Evolutionary conservation across 768 basidiomycete species (phyloP).

Genomic region (Tephrocybe rancida): DNA sequence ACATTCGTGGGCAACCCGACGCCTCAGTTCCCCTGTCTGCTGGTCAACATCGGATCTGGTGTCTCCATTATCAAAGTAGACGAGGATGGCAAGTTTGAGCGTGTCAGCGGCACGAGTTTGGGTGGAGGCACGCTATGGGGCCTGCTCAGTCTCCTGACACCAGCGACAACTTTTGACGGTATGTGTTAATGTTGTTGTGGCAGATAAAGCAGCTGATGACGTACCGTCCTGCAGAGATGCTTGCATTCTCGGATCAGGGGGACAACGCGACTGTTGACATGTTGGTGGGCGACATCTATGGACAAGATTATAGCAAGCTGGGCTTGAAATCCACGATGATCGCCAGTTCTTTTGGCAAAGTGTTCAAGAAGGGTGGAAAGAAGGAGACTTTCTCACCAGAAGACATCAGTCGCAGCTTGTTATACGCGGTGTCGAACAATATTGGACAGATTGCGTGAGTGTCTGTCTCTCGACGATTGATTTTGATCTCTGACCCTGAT

Average conservation of each 20-base stretch:
- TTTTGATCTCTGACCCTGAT: constrained; percentile 6
- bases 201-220: constrained; percentile 1
- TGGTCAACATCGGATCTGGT: constrained; percentile 98
- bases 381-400: constrained; percentile 83
- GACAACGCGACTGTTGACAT: constrained; percentile 96
- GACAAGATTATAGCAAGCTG: constrained; percentile 93
- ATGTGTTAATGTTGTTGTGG: constrained; percentile 29
- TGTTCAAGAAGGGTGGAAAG: constrained; percentile 87
- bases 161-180: constrained; percentile 96
- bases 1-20: constrained; percentile 83
- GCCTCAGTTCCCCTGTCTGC: constrained; percentile 91
- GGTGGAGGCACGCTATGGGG: constrained; percentile 99
- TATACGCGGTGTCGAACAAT: constrained; percentile 98
- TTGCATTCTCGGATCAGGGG: constrained; percentile 89
- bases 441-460: constrained; percentile 99
- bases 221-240: constrained; percentile 73
- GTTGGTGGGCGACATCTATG: constrained; percentile 99
- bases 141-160: constrained; percentile 90
- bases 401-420: constrained; percentile 91
- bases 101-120: constrained; percentile 94
- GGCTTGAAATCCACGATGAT: constrained; percentile 98
- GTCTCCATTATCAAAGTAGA: constrained; percentile 98
- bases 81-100: constrained; percentile 92
- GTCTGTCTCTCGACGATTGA: constrained; percentile 1
- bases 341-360: constrained; percentile 97